Percentiles rank a stretch among this genome's conserved stretches.
These are phyloP conservation scores for Kwoniella sp. DNA, from an alignment of 768 basidiomycete species.

Conservation along the genomic window DNA sequence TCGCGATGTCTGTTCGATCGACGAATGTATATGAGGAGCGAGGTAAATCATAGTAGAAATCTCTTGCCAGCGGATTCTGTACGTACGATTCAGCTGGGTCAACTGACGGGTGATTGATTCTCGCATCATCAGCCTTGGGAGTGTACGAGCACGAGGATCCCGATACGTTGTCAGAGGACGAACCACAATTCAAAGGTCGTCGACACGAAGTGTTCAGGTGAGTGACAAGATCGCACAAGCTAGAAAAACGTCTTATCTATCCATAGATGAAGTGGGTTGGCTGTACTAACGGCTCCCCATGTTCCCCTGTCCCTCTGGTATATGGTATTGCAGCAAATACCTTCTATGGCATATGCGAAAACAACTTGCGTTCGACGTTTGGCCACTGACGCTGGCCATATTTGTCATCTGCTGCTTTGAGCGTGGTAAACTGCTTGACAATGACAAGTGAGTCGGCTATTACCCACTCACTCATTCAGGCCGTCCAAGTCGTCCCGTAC, in stretches of 20 bases:
- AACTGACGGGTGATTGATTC: too few species aligned
- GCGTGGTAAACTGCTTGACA: conserved; percentile 41
- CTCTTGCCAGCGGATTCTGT: too few species aligned
- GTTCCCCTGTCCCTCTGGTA: too few species aligned
- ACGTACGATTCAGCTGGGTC: too few species aligned
- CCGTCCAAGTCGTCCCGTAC: too few species aligned
- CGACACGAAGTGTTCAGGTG: conserved; percentile 41
- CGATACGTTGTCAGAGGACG: conserved; percentile 19
- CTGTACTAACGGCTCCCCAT: background rate
- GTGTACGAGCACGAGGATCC: conserved; percentile 34
- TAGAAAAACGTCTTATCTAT: too few species aligned
- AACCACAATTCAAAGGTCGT: conserved; percentile 35
- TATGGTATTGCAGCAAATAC: conserved; percentile 37
- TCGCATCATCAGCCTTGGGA: conserved; percentile 29
- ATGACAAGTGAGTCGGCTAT: conserved; percentile 21
- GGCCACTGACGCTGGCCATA: conserved; percentile 47
- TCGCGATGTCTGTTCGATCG: conserved; percentile 47
- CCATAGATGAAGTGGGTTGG: too few species aligned
- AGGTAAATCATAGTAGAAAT: conserved; percentile 22
- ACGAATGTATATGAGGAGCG: conserved; percentile 54
- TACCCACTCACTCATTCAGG: background rate
- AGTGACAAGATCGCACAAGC: conserved; percentile 9
- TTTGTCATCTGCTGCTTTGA: conserved; percentile 46
- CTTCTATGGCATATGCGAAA: conserved; percentile 42
- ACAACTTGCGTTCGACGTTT: conserved; percentile 53